phyloP scores from a whole-genome alignment of 2,329 filamentous ascomycete genomes.

The Akanthomyces lecanii region DNA sequence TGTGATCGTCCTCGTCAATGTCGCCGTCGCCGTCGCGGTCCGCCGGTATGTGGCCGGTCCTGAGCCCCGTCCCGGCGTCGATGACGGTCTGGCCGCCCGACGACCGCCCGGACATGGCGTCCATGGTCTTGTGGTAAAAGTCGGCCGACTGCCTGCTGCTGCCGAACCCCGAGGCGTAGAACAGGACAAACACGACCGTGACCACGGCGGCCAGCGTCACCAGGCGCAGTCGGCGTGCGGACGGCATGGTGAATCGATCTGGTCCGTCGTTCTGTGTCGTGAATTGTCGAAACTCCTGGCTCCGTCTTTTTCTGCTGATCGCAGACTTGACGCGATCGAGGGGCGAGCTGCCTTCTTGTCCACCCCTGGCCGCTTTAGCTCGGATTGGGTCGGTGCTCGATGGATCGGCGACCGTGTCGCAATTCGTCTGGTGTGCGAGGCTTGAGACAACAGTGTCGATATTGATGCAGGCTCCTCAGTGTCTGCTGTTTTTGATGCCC shows the following conservation, averaged over 20 bases:
- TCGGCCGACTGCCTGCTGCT: conserved; percentile 42
- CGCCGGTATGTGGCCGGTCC: conserved; percentile 37
- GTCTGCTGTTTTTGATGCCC: not conserved
- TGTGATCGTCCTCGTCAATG: conserved; percentile 53
- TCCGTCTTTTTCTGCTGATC: not conserved
- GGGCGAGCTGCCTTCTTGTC: conserved; percentile 1
- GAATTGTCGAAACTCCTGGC: not conserved
- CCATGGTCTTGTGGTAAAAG: conserved; percentile 58
- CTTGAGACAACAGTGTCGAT: not conserved
- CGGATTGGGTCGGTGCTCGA: not conserved
- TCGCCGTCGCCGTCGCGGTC: conserved; percentile 53
- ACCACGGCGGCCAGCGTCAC: conserved; percentile 61
- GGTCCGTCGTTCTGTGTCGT: not conserved
- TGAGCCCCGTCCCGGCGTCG: conserved; percentile 35
- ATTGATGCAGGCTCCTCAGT: not conserved
- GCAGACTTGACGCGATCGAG: not conserved
- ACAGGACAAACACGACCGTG: conserved; percentile 63
- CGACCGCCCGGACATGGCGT: conserved; percentile 44
- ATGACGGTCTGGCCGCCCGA: conserved; percentile 36
- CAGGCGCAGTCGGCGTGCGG: conserved; percentile 64
- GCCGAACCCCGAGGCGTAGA: conserved; percentile 61
- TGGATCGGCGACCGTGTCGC: not conserved
- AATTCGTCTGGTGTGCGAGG: not conserved
- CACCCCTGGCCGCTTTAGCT: conserved; percentile 13
- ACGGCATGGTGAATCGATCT: conserved; percentile 51